Evolutionary conservation across 2,329 filamentous ascomycete genomes (phyloP).

Genomic region (Microcera coccophila): DNA sequence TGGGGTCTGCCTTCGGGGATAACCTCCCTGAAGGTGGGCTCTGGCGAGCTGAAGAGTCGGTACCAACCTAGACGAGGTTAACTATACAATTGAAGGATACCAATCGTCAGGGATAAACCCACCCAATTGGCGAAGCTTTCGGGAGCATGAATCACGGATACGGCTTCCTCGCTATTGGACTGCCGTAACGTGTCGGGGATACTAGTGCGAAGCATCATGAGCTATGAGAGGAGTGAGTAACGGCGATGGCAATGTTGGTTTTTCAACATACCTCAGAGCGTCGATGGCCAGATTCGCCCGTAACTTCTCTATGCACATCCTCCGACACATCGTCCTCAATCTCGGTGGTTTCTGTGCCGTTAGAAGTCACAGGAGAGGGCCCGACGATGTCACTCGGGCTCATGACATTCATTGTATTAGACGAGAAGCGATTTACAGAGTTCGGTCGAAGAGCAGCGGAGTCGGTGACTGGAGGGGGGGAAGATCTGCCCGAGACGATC

Average conservation of each 20-base stretch:
- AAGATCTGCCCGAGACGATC: constrained; percentile 28
- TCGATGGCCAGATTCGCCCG: constrained; percentile 13
- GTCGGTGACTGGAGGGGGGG: constrained; percentile 37
- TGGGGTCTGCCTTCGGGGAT: constrained; percentile 38
- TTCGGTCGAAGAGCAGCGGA: constrained; percentile 50
- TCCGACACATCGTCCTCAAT: constrained; percentile 74
- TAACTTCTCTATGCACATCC: constrained; percentile 43
- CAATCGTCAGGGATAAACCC: constrained; percentile 30
- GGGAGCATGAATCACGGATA: constrained; percentile 89
- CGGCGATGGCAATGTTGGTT: background rate
- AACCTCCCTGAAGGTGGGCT: constrained; percentile 33
- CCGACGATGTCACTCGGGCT: constrained; percentile 69
- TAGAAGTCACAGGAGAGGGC: constrained; percentile 80
- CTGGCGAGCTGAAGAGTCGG: constrained; percentile 35
- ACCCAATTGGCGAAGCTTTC: constrained; percentile 80
- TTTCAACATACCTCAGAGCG: constrained; percentile 29
- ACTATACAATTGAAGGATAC: constrained; percentile 7
- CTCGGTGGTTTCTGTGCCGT: constrained; percentile 77
- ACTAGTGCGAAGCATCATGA: constrained; percentile 54
- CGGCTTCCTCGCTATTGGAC: constrained; percentile 67
- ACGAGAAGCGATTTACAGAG: constrained; percentile 46
- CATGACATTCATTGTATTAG: constrained; percentile 51
- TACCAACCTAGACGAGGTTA: constrained; percentile 38
- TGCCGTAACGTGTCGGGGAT: constrained; percentile 55
- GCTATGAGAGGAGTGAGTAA: constrained; percentile 31